Base-by-base conservation (phyloP, 2,329 filamentous ascomycete species). In the Basipetospora sp. region DNA sequence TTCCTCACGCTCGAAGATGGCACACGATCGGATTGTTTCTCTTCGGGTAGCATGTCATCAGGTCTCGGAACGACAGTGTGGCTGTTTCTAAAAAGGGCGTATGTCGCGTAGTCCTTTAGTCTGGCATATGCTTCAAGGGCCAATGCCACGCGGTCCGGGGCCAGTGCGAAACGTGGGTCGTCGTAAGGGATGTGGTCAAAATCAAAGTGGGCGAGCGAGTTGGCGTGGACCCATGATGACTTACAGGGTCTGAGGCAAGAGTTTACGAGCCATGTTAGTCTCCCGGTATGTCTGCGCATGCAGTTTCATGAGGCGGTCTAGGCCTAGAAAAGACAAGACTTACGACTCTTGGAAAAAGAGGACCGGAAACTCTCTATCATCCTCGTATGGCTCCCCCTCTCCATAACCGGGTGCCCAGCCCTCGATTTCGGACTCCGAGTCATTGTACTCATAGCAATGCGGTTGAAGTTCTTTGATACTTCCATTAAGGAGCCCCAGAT, bases 341-440 rank as follows among this genome's bases (percentile, higher is more conserved):
- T 34, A 39, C 37, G 22, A 15, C 3, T n/a, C 18, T 22, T 46
- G 41, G n/a, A 45, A 46, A 40, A 45, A 47, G 29, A 46, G 27
- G 8, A 46, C 40, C 4, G 45, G 45, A 13, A 45, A 42, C 15
- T 41, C 34, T 27, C 45, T 38, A 13, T 42, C 33, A n/a, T 31
- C 19, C 17, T 43, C 43, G 8, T 22, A 25, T 6, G 34, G 36
- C 8, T 42, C 44, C 2, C 39, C 43, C 4, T 47, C 45, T 8
- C 40, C 31, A 16, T 38, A 47, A 2, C 42, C 45, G 13, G 41
- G 31, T 11, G 34, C 40, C 45, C 45, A 47, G 6, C 39, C 43
- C 3, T 32, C 22, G 6, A 47, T 47, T 8, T n/a, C 11, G 19
- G 41, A 39, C 2, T 45, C 40, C 9, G 29, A 22, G 17, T 44